Evolutionary conservation across 2,329 filamentous ascomycete genomes (phyloP).

Genomic region (Alternaria solani): DNA sequence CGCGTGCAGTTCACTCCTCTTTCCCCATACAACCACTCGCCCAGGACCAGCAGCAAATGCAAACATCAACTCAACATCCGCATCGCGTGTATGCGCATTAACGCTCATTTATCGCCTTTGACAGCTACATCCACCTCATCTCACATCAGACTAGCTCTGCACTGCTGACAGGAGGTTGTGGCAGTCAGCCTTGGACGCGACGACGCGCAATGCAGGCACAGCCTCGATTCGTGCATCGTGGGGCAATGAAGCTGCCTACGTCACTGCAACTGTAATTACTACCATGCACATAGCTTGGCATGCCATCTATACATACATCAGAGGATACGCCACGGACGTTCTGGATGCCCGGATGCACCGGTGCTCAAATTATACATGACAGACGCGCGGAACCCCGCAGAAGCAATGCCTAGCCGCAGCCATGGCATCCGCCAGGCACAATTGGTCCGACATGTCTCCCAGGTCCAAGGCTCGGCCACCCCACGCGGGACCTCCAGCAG

Average conservation of each 20-base stretch:
- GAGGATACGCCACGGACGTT: background rate
- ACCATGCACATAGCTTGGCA: background rate
- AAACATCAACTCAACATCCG: background rate
- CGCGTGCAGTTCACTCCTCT: slow-evolving; percentile 3
- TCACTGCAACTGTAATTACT: background rate
- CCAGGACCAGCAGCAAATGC: slow-evolving; percentile 4
- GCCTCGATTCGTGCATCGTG: background rate
- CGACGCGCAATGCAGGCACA: background rate
- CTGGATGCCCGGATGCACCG: background rate
- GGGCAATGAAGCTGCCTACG: background rate
- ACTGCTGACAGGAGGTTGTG: background rate
- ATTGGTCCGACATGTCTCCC: slow-evolving; percentile 1
- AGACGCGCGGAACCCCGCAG: slow-evolving; percentile 3
- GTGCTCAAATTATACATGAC: background rate
- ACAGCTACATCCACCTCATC: background rate
- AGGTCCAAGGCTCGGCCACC: slow-evolving; percentile 1
- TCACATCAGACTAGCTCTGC: background rate
- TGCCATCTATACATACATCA: background rate
- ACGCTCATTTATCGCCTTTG: slow-evolving; percentile 2
- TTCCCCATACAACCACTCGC: slow-evolving; percentile 1
- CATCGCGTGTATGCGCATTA: background rate
- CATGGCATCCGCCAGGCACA: background rate
- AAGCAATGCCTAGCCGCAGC: slow-evolving; percentile 3
- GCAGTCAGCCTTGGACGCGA: background rate
- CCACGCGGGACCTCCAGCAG: slow-evolving; percentile 11